These are phyloP conservation scores for Teratosphaeriaceae sp. DNA, from an alignment of 2,329 filamentous ascomycete genomes.

Conservation along the genomic window DNA sequence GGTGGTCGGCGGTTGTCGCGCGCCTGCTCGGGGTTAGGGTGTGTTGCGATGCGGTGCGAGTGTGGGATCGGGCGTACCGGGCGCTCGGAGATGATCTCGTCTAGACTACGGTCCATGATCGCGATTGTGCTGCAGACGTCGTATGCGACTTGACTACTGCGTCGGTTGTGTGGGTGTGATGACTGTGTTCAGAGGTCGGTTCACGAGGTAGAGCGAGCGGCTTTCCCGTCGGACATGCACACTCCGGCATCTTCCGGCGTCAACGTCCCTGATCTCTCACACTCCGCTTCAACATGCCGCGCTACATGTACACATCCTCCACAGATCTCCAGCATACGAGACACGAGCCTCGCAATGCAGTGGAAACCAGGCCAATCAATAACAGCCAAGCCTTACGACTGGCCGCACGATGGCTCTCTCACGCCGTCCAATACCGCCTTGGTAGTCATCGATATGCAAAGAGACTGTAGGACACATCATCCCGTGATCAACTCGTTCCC, in stretches of 20 bases:
- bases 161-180: not conserved
- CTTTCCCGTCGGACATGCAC: too few species aligned
- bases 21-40: conserved; percentile 15
- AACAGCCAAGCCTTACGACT: conserved; percentile 13
- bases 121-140: not conserved
- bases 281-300: too few species aligned
- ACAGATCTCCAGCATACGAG: not conserved
- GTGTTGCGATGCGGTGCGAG: conserved; percentile 7
- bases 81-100: conserved; percentile 57
- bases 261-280: too few species aligned
- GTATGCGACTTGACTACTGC: not conserved
- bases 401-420: conserved; percentile 18
- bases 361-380: not conserved
- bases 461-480: conserved; percentile 43
- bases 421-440: conserved; percentile 41
- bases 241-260: too few species aligned
- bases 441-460: conserved; percentile 51
- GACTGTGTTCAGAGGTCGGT: too few species aligned
- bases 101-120: conserved; percentile 57
- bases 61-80: conserved; percentile 43
- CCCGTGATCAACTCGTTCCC: not conserved
- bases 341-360: not conserved
- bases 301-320: too few species aligned
- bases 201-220: too few species aligned
- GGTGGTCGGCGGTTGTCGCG: conserved; percentile 12